Percentiles rank a stretch among this genome's conserved stretches.
Conservation (phyloP, 179 eudicot genomes). For the Sideroxylon spinosum region DNA sequence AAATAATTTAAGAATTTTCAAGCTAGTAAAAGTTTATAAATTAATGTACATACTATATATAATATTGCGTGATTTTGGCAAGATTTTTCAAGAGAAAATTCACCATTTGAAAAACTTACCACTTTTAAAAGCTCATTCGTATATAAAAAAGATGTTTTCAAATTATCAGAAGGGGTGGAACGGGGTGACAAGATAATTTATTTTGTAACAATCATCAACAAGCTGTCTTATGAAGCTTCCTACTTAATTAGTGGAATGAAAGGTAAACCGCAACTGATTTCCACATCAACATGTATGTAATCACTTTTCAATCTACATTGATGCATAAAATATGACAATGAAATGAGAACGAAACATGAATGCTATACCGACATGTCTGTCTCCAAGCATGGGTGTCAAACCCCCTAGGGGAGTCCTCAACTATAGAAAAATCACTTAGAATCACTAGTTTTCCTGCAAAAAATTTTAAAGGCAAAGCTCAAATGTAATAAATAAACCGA, state of each 20-base stretch:
- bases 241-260: neutral
- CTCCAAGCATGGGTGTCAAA: slow-evolving; percentile 97
- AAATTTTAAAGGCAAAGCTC: neutral
- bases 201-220: neutral
- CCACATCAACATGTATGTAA: no score
- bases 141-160: neutral
- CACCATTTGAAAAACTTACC: neutral
- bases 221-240: neutral
- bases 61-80: no score
- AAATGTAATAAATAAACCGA: neutral
- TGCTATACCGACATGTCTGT: slow-evolving; percentile 63
- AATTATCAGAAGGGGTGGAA: neutral
- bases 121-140: neutral
- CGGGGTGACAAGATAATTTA: neutral
- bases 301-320: no score
- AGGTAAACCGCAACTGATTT: neutral
- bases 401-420: slow-evolving; percentile 85
- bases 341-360: neutral
- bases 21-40: no score
- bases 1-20: no score
- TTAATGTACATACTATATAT: no score
- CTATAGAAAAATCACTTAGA: slow-evolving; percentile 92
- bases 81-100: no score
- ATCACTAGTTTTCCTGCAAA: slow-evolving; percentile 85
- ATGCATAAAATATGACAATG: no score